Base-by-base conservation (phyloP, 768 basidiomycete species). In the Agaricus bisporus region DNA sequence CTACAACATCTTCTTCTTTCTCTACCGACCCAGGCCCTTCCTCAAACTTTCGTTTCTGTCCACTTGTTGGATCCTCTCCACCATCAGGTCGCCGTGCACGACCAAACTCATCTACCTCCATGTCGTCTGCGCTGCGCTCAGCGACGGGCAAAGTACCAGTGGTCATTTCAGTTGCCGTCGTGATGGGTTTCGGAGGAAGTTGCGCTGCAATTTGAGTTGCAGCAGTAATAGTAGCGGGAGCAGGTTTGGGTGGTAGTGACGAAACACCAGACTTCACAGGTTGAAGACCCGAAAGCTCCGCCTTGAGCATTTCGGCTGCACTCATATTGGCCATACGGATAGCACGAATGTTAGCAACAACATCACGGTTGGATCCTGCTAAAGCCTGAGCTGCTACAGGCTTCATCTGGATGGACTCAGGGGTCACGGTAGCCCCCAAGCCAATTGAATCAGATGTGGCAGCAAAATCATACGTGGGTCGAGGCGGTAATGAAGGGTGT, bases 271-370 rank as follows among this genome's bases (percentile, higher is more conserved):
- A 69, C 58, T 78, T 77, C 44, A 78, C 75, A 56, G 73, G 75
- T 54, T 74, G 66, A 56, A 75, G 66, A 18, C 83, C 81, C 59
- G 85, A 80, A 58, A 98, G 69, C 69, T 98, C 91, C 48, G 91
- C 93, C 71, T 91, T 95, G 62, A 98, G 76, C 67, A 86, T 81
- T 66, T 98, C 91, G 51, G 95, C 95, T 42, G 95, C 95, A 73
- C 84, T 91, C 83, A 98, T 82, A 65, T 98, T 98, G 26, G 95
- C 95, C 81, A 95, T 85, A 56, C 95, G 83, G 59, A 97, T 91
- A 22, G 89, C 91, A 58, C 83, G 81, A 39, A 92, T 83, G 68
- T 95, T 95, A 46, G 86, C 86, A 26, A 95, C 92, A 55, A 95
- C 83, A 67, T 94, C 91, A 51, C 81, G 81, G 67, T 95, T 95